Percentiles rank a stretch among this genome's conserved stretches.
These are phyloP conservation scores for Eimeria praecox DNA, from an alignment of 169 alveolate species.

Conservation along the genomic window DNA sequence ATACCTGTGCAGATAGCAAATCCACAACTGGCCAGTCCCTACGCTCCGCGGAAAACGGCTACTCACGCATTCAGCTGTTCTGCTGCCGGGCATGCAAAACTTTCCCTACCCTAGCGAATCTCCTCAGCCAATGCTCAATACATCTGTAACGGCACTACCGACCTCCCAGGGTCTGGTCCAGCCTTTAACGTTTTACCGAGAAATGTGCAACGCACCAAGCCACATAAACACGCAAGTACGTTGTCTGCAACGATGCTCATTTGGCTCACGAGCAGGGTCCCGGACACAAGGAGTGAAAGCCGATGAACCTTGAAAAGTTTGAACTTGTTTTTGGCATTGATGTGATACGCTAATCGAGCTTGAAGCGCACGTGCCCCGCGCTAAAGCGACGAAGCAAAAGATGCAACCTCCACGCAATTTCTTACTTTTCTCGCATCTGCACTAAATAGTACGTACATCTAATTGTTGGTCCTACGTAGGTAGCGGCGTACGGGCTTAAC, in stretches of 20 bases:
- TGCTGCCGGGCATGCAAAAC: neutral
- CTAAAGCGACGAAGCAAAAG: neutral
- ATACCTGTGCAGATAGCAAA: neutral
- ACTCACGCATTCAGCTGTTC: too few relatives aligned
- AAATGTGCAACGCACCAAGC: neutral
- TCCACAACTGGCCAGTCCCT: neutral
- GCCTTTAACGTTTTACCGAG: neutral
- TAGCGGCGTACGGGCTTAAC: neutral
- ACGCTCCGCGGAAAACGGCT: neutral
- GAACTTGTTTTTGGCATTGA: neutral
- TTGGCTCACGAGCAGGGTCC: neutral
- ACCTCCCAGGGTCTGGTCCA: neutral
- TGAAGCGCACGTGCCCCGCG: neutral
- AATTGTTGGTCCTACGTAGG: neutral
- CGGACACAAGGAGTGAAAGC: neutral
- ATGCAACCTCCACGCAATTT: neutral
- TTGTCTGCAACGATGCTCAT: neutral
- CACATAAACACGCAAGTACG: neutral
- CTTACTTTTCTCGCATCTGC: neutral
- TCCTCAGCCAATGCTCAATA: neutral
- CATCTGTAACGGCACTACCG: neutral
- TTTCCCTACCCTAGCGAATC: neutral
- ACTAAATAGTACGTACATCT: neutral
- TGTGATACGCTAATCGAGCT: neutral
- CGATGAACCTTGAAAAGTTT: neutral